Base-by-base conservation (phyloP, 1,284 basidiomycete species). In the Pseudozyma hubeiensis region DNA sequence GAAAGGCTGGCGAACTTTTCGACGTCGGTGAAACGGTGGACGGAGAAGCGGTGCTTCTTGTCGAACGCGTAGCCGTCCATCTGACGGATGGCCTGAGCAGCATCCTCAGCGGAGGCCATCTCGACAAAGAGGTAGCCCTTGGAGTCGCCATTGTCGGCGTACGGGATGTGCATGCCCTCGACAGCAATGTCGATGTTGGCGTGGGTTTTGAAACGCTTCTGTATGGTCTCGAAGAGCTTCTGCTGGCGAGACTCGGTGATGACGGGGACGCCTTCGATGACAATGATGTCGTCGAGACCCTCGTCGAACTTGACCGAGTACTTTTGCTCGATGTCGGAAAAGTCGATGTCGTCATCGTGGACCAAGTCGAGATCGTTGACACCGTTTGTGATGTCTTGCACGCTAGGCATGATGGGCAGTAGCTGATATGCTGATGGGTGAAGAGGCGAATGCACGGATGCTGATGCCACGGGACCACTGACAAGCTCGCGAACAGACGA, bases 11-110 rank as follows among this genome's bases (percentile, higher is more conserved):
- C 88, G 84, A 90, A 96, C 67, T 89, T 89, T 85, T 98, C 94
- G 74, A 99, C 91, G 84, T 99, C 96, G 53, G 91, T 90, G 85
- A 99, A 97, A 71, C 91, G 90, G 87, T 95, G 95, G 80, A 97
- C 87, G 80, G 89, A 88, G 86, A 99, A 95, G 3, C 90, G 91
- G 87, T 98, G 95, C 83, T 90, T 94, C 76, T 93, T 89, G 85
- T 97, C 94, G 84, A 99, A 99, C 31, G 91, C 90, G 84, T 92
- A 90, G 43, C 92, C 91, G 84, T 99, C 89, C 86, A 99, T 90
- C 29, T 89, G 88, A 31, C 88, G 88, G 59, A 95, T 88, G 37
- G 95, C 94, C 66, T 90, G 87, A 62, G 90, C 88, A 13, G 96
- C 96, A 81, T 95, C 91, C 57, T 93, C 91, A 19, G 88, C 87